Evolutionary conservation across 306 rosid species (phyloP).

Genomic region (Sindora glabra): DNA sequence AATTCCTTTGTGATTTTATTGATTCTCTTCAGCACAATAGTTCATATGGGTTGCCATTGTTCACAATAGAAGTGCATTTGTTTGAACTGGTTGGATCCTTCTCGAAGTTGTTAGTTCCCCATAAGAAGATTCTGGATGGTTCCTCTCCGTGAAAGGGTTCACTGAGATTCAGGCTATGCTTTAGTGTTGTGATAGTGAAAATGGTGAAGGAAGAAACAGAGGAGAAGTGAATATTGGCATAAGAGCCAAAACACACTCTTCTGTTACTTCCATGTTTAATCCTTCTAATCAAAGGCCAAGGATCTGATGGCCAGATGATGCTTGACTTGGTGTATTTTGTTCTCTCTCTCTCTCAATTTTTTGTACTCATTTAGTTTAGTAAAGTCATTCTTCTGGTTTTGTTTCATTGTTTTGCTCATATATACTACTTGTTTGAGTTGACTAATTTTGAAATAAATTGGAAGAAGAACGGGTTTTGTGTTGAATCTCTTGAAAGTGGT

Average conservation of each 20-base stretch:
- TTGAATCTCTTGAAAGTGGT: too few species aligned
- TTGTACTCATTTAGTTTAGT: too few species aligned
- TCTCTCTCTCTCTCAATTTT: too few species aligned
- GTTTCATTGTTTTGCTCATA: too few species aligned
- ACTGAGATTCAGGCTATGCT: neutral
- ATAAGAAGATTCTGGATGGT: neutral
- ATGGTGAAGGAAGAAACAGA: neutral
- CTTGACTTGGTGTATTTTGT: neutral
- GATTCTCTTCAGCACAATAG: neutral
- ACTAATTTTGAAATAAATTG: too few species aligned
- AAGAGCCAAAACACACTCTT: neutral
- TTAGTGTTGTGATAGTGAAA: neutral
- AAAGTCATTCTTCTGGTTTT: too few species aligned
- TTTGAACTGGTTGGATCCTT: constrained; percentile 5
- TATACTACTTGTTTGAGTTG: neutral
- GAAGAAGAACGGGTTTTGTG: too few species aligned
- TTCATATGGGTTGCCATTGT: neutral
- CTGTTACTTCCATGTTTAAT: neutral
- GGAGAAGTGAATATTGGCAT: too few species aligned
- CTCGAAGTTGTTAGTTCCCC: neutral
- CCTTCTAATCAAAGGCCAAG: too few species aligned
- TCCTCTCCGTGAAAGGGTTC: neutral
- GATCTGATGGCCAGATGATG: neutral
- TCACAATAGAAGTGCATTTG: neutral
- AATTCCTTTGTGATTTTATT: neutral